Conservation (phyloP, 306 rosid genomes). For the Vicia villosa region DNA sequence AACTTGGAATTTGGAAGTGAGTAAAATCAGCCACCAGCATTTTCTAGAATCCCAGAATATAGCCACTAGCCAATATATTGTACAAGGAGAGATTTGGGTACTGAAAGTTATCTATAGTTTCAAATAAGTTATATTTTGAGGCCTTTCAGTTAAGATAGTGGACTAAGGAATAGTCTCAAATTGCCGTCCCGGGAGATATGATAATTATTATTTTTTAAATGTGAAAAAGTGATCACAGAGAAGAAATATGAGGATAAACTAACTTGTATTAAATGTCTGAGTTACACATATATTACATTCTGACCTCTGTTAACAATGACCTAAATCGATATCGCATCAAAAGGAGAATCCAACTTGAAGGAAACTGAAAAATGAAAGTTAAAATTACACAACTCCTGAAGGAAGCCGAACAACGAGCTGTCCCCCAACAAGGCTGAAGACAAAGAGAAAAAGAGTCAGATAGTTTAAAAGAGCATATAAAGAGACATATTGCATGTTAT, state of each 20-base stretch:
- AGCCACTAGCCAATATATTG: no score
- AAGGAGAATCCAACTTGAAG: constrained; percentile 10
- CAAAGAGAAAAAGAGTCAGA: constrained; percentile 31
- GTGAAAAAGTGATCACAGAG: not conserved
- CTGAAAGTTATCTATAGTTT: not conserved
- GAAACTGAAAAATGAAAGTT: constrained; percentile 20
- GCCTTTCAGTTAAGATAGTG: not conserved
- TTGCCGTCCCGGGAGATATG: not conserved
- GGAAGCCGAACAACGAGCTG: constrained; percentile 79
- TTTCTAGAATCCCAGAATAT: no score
- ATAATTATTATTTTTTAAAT: not conserved
- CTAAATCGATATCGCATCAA: not conserved
- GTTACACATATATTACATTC: constrained; percentile 34
- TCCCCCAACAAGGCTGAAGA: constrained; percentile 67
- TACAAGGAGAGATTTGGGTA: not conserved
- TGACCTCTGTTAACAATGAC: constrained; percentile 17
- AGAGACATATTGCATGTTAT: constrained; percentile 6
- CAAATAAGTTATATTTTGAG: not conserved
- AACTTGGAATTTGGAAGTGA: not conserved
- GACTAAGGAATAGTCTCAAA: not conserved
- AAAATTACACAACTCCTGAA: constrained; percentile 62
- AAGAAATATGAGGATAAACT: not conserved
- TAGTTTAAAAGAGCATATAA: constrained; percentile 17
- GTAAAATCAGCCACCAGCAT: not conserved
- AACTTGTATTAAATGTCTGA: not conserved